phyloP scores from a whole-genome alignment of 768 basidiomycete species.

The Leccinellum rugosiceps region DNA sequence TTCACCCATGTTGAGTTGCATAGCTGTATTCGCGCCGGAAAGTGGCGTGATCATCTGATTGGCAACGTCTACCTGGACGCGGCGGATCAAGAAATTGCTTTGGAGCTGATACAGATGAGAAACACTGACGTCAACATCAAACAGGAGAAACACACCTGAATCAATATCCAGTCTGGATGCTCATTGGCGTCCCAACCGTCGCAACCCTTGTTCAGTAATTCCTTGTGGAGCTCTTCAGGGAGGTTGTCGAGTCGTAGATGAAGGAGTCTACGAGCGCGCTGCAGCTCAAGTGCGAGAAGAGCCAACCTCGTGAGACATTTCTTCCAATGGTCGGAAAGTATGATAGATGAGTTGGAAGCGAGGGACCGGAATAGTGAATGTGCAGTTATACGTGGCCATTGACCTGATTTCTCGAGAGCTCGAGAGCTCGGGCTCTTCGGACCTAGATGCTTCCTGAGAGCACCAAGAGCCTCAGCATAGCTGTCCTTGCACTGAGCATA shows the following conservation, averaged over 20 bases:
- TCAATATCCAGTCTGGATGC: constrained; percentile 42
- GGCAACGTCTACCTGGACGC: constrained; percentile 41
- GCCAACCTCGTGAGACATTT: constrained; percentile 30
- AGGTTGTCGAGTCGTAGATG: constrained; percentile 17
- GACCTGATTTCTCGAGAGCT: constrained; percentile 18
- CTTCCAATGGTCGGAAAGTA: constrained; percentile 29
- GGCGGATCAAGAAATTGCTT: constrained; percentile 40
- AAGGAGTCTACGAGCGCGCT: constrained; percentile 37
- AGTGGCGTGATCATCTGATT: constrained; percentile 45
- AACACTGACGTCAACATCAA: too few relatives aligned
- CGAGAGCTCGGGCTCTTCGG: constrained; percentile 10
- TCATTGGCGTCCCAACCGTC: constrained; percentile 10
- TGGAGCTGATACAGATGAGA: constrained; percentile 36
- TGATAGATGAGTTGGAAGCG: constrained; percentile 19
- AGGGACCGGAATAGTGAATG: constrained; percentile 30
- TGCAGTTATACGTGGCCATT: constrained; percentile 39
- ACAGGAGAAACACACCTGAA: constrained; percentile 34
- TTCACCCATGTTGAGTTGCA: constrained; percentile 60
- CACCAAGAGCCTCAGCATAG: neutral
- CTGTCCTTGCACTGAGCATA: constrained; percentile 2
- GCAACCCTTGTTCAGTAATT: constrained; percentile 25
- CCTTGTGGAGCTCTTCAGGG: constrained; percentile 31
- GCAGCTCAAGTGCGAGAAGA: constrained; percentile 30
- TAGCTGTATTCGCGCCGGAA: constrained; percentile 33
- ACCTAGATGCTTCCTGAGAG: constrained; percentile 10